Evolutionary conservation across 2,329 filamentous ascomycete species (phyloP).

Genomic region (Didymella segeticola): DNA sequence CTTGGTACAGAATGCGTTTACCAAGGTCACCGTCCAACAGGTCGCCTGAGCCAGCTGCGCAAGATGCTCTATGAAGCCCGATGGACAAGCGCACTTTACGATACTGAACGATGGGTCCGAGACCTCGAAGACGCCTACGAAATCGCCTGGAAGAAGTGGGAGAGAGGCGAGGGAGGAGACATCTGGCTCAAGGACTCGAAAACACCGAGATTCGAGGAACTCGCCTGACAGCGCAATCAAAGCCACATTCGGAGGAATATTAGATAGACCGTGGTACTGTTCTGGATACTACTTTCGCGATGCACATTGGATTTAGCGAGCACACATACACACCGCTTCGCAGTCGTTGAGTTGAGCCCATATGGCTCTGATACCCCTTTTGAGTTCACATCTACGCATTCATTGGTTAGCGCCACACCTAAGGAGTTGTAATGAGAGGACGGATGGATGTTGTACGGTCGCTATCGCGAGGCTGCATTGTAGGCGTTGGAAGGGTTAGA

Average conservation of each 20-base stretch:
- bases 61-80: slow-evolving; percentile 82
- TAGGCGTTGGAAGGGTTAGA: slow-evolving; percentile 2
- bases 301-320: slow-evolving; percentile 22
- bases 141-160: slow-evolving; percentile 88
- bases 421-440: slow-evolving; percentile 10
- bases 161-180: slow-evolving; percentile 84
- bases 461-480: background rate
- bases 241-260: background rate
- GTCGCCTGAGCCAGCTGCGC: slow-evolving; percentile 79
- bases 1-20: slow-evolving; percentile 44
- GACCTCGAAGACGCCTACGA: slow-evolving; percentile 90
- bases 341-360: slow-evolving; percentile 9
- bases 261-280: slow-evolving; percentile 1
- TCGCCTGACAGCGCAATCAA: background rate
- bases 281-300: slow-evolving; percentile 6
- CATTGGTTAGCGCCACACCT: background rate
- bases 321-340: slow-evolving; percentile 11
- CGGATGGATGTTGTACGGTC: background rate
- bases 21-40: slow-evolving; percentile 50
- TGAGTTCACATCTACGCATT: slow-evolving; percentile 10
- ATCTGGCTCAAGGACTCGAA: slow-evolving; percentile 70
- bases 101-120: slow-evolving; percentile 88
- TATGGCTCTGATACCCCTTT: slow-evolving; percentile 17
- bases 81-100: slow-evolving; percentile 87
- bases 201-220: slow-evolving; percentile 1